Evolutionary conservation across 768 basidiomycete genomes (phyloP).

Genomic region (Artomyces pyxidatus): DNA sequence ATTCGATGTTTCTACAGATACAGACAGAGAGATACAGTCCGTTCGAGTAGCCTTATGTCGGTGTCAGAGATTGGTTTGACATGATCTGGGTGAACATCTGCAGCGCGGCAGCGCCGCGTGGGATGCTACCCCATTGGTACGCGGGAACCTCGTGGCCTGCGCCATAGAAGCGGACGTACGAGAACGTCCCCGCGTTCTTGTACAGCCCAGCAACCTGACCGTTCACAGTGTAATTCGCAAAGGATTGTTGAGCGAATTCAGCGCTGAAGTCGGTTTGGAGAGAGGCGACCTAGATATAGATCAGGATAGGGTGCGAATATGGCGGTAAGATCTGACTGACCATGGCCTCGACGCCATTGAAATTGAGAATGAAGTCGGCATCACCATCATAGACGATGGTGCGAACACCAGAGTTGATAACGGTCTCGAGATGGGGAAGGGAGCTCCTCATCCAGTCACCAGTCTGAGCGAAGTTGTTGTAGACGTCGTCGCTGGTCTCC

Average conservation of each 20-base stretch:
- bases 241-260: slow-evolving; percentile 33
- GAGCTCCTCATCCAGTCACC: slow-evolving; percentile 54
- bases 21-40: no score
- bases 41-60: slow-evolving; percentile 21
- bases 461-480: slow-evolving; percentile 36
- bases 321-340: slow-evolving; percentile 19
- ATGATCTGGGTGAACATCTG: slow-evolving; percentile 27
- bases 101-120: slow-evolving; percentile 19
- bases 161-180: slow-evolving; percentile 44
- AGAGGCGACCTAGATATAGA: slow-evolving; percentile 30
- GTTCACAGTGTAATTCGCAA: slow-evolving; percentile 40
- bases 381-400: slow-evolving; percentile 37
- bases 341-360: slow-evolving; percentile 49
- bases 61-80: slow-evolving; percentile 18
- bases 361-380: slow-evolving; percentile 45
- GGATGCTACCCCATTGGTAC: slow-evolving; percentile 19
- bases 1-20: no score
- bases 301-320: neutral
- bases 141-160: slow-evolving; percentile 29
- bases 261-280: slow-evolving; percentile 39
- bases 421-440: slow-evolving; percentile 41
- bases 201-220: slow-evolving; percentile 42
- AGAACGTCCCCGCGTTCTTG: slow-evolving; percentile 53
- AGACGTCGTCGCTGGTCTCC: slow-evolving; percentile 33
- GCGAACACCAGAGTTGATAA: slow-evolving; percentile 50